Base-by-base conservation (phyloP, 106 monocot species). In the Acorus gramineus region DNA sequence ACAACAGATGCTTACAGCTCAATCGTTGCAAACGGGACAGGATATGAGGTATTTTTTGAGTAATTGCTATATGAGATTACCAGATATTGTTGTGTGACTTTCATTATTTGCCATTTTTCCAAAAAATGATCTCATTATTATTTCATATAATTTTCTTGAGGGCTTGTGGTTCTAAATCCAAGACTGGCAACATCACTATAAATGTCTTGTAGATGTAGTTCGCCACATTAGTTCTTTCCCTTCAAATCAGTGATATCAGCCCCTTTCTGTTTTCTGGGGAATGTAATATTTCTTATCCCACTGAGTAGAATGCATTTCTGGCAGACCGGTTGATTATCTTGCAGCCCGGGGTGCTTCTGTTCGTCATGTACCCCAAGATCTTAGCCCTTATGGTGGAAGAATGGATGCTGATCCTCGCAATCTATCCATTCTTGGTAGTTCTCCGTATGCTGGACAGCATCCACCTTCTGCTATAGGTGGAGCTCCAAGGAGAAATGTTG, bases 261-360 rank as follows among this genome's bases (percentile, higher is more conserved):
- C 55, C n/a, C 2, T n/a, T 12, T 44, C 44, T 67, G 55, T 47
- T 58, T 11, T 42, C 6, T 56, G 66, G 46, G 63, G 49, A 55
- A 8, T 69, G 12, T 65, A 70, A 53, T 50, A 47, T 56, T 63
- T 61, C 61, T 43, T 63, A 50, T 44, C 73, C 46, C 72, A 82
- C 85, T 88, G 67, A 93, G 84, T 65, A 80, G 78, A 73, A 73
- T 98, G 82, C 80, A 83, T 98, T 98, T 98, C 60, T 98, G 83
- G 87, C 91, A 98, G 96, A 91, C 96, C 87, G 83, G 71, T 82
- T 61, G 96, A 98, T 56, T 98, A 85, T 73, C 81, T 81, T 59
- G 72, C 96, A 83, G 85, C 79, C 71, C 76, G 87, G 61, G 57
- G 77, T 71, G 87, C 80, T 67, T 61, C 91, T 52, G 62, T 67